Base-by-base conservation (phyloP, 169 alveolate genomes). In the Fabrea salina region DNA sequence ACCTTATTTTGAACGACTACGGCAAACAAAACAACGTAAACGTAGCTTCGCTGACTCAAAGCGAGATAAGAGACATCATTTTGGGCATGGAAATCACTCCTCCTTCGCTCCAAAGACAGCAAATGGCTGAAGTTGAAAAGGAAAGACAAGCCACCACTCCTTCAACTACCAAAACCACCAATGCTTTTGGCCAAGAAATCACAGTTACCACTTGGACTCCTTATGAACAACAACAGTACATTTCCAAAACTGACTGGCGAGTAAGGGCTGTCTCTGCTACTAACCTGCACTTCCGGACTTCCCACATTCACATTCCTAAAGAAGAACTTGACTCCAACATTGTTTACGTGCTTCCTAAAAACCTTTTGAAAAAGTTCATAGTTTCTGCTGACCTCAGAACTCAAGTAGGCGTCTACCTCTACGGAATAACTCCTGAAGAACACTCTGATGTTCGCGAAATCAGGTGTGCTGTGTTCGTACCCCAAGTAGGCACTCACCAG, bases 1-100 rank as follows among this genome's bases (percentile, higher is more conserved):
- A 99, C 78, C 82, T 99, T 75, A 98, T 99, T 75, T 88, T 99
- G 61, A 98, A 98, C 33, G 99, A 99, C 89, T 99, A 99, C 86
- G 98, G 99, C 19, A 99, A 98, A 94, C 96, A 98, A 83, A 98
- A 99, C 88, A 98, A 98, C 88, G 98, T 98, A 6, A 98, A 98
- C 85, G 98, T 97, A 11, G 98, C 99, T 8, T 94, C 99, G 5
- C 87, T 99, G 54, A 99, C 99, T 22, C 98, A 98, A 92, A 96
- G 98, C 82, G 99, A 99, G 89, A 98, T 99, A 51, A 95, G 99
- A 83, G 99, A 99, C 88, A 98, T 99, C 74, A 97, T 99, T 39
- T 88, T 99, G 51, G 99, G 99, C 37, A 98, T 98, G 99, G 99
- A 99, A 87, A 98, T 99, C 74, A 95, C 99, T 5, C 99, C 99